phyloP scores from a whole-genome alignment of 331 rosid species.

The Dryas integrifolia region DNA sequence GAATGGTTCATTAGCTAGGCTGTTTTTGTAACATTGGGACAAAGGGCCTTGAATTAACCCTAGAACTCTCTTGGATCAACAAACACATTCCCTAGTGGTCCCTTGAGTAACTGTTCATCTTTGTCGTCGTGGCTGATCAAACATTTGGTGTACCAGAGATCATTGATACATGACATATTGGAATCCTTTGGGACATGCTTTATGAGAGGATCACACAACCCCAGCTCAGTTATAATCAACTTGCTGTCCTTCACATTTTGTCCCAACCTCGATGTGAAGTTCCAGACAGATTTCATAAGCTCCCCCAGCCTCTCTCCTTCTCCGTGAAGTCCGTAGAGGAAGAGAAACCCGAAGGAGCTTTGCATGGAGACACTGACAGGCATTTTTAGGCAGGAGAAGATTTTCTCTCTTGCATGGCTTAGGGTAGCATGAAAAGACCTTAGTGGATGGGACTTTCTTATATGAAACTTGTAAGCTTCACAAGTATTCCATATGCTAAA shows the following conservation, averaged over 20 bases:
- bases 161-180: constrained; percentile 57
- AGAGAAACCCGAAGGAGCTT: constrained; percentile 44
- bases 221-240: constrained; percentile 44
- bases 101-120: constrained; percentile 38
- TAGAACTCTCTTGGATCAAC: constrained; percentile 81
- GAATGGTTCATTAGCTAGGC: not conserved
- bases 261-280: constrained; percentile 52
- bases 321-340: constrained; percentile 67
- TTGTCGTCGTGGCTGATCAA: constrained; percentile 26
- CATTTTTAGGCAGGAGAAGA: constrained; percentile 55
- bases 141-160: constrained; percentile 59
- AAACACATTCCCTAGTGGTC: constrained; percentile 53
- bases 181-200: constrained; percentile 45
- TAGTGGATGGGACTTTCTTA: constrained; percentile 47
- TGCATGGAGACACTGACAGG: constrained; percentile 29
- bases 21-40: not conserved
- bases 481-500: constrained; percentile 70
- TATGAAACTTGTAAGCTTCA: constrained; percentile 53
- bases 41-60: constrained; percentile 9
- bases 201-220: constrained; percentile 52
- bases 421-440: constrained; percentile 40
- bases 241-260: constrained; percentile 41
- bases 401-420: constrained; percentile 36
- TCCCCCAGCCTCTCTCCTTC: constrained; percentile 65
- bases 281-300: constrained; percentile 58